Evolutionary conservation across 1,284 basidiomycete genomes (phyloP).

Genomic region (Rhodotorula sp.): DNA sequence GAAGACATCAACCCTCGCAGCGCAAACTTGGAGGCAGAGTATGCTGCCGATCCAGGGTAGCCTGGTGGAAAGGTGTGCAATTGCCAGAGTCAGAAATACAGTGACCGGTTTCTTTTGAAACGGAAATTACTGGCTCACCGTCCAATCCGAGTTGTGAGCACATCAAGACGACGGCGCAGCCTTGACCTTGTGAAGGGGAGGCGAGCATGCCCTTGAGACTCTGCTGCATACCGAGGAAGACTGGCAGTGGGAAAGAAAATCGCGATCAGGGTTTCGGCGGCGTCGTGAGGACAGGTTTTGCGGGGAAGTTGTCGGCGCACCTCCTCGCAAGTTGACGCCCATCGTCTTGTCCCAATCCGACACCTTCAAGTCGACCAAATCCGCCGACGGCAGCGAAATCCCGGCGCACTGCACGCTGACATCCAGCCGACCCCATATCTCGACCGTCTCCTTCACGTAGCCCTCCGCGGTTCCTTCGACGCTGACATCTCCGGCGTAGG

Average conservation of each 20-base stretch:
- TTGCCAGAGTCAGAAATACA: no score
- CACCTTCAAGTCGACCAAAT: slow-evolving; percentile 3
- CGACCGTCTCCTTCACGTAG: slow-evolving; percentile 3
- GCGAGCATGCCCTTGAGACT: slow-evolving; percentile 38
- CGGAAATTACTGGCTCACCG: neutral
- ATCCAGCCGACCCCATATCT: slow-evolving; percentile 7
- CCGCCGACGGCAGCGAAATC: neutral
- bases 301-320: no score
- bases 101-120: neutral
- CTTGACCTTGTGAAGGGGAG: slow-evolving; percentile 36
- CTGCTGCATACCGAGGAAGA: slow-evolving; percentile 43
- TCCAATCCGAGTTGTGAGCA: slow-evolving; percentile 43
- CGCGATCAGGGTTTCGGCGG: neutral
- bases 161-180: slow-evolving; percentile 42
- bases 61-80: slow-evolving; percentile 14
- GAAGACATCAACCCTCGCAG: slow-evolving; percentile 42
- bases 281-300: neutral
- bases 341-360: slow-evolving; percentile 18
- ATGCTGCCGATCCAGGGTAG: slow-evolving; percentile 33
- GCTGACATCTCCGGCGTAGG: slow-evolving; percentile 7
- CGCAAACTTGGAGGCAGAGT: slow-evolving; percentile 45
- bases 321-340: slow-evolving; percentile 17
- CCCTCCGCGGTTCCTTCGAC: neutral
- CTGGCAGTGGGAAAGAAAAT: neutral
- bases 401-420: slow-evolving; percentile 22